These are phyloP conservation scores for Senna tora DNA, from an alignment of 306 rosid species.

Conservation along the genomic window DNA sequence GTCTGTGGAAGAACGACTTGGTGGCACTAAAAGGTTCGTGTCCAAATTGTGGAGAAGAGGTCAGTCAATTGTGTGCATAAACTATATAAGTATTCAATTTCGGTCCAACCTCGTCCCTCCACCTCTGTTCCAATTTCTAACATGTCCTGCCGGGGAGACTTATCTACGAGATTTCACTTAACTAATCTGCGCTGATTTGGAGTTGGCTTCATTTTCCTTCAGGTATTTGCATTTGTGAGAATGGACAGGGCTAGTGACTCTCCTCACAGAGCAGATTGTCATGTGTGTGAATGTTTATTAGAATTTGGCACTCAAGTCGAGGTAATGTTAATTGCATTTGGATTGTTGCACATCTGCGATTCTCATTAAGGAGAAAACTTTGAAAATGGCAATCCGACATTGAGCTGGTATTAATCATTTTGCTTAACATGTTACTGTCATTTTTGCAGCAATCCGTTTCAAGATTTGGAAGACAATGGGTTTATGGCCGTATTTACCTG, in stretches of 20 bases:
- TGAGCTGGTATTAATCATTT: not conserved
- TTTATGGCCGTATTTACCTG: conserved; percentile 83
- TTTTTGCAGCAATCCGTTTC: conserved; percentile 68
- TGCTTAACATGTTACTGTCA: conserved; percentile 22
- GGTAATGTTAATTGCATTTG: conserved; percentile 53
- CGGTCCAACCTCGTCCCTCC: conserved; percentile 13
- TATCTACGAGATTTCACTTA: conserved; percentile 20
- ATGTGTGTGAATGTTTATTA: conserved; percentile 76
- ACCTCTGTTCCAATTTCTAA: not conserved
- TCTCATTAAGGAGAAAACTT: not conserved
- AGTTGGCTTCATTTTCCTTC: conserved; percentile 39
- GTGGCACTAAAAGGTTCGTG: conserved; percentile 86
- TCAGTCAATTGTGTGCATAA: conserved; percentile 40
- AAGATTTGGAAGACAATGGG: conserved; percentile 77
- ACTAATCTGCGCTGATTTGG: conserved; percentile 15
- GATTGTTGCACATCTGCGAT: conserved; percentile 5
- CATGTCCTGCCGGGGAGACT: conserved; percentile 14
- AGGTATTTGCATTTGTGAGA: conserved; percentile 96
- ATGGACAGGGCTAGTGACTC: conserved; percentile 55
- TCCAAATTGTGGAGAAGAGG: conserved; percentile 97
- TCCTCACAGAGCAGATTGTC: conserved; percentile 92
- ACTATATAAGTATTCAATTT: not conserved
- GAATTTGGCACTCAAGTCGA: conserved; percentile 82
- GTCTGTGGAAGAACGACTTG: conserved; percentile 81
- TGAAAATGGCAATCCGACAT: conserved; percentile 3